Conservation (phyloP, 2,329 filamentous ascomycete species). For the Beauveria sp. region DNA sequence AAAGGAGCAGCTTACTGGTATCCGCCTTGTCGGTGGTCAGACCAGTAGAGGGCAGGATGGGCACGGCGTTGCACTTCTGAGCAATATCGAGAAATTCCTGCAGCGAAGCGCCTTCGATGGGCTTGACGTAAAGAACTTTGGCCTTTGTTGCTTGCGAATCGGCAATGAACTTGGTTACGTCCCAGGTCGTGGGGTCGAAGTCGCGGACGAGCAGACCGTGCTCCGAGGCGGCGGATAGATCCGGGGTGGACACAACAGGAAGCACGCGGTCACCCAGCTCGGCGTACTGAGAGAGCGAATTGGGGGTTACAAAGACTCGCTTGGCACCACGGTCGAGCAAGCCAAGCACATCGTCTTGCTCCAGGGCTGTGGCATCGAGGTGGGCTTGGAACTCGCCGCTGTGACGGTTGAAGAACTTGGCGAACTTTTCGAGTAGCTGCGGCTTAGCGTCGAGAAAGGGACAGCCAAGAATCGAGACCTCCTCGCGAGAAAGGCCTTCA, state of each 20-base stretch:
- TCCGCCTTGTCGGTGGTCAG: slow-evolving; percentile 63
- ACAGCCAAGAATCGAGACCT: slow-evolving; percentile 51
- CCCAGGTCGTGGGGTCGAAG: slow-evolving; percentile 37
- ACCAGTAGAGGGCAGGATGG: slow-evolving; percentile 63
- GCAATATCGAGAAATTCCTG: slow-evolving; percentile 39
- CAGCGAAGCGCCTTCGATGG: slow-evolving; percentile 37
- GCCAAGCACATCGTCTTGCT: slow-evolving; percentile 64
- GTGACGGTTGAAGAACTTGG: slow-evolving; percentile 40
- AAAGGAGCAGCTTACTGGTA: slow-evolving; percentile 47
- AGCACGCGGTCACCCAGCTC: slow-evolving; percentile 51
- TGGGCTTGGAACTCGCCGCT: slow-evolving; percentile 54
- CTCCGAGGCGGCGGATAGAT: slow-evolving; percentile 37
- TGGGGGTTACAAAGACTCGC: slow-evolving; percentile 71
- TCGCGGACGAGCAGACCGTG: slow-evolving; percentile 45
- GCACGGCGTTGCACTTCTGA: slow-evolving; percentile 51
- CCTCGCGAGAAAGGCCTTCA: slow-evolving; percentile 47
- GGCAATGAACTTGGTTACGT: slow-evolving; percentile 36
- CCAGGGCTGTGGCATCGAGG: slow-evolving; percentile 66
- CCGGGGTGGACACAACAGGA: slow-evolving; percentile 39
- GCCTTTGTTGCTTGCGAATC: slow-evolving; percentile 38
- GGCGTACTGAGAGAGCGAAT: slow-evolving; percentile 54
- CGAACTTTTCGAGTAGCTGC: slow-evolving; percentile 37
- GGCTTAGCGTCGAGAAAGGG: slow-evolving; percentile 50
- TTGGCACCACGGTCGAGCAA: slow-evolving; percentile 79
- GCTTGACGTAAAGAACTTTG: slow-evolving; percentile 43